These are phyloP conservation scores for Pestalotiopsis sp. DNA, from an alignment of 2,329 filamentous ascomycete genomes.

Conservation along the genomic window DNA sequence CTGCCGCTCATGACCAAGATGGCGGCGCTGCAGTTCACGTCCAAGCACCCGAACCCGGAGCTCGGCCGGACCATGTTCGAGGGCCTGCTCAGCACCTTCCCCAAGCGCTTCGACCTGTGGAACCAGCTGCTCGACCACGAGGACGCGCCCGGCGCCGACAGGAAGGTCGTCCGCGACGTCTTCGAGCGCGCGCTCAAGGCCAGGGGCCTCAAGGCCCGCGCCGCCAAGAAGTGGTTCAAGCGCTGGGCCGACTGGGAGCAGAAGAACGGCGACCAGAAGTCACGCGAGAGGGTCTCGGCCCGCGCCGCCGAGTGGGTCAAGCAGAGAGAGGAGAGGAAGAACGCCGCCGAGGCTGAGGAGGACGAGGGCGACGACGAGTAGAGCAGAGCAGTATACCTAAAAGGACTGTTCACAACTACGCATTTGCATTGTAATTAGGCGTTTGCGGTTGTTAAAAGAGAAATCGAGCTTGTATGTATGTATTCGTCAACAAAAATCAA, in stretches of 20 bases:
- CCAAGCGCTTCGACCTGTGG: conserved; percentile 91
- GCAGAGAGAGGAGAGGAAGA: conserved; percentile 42
- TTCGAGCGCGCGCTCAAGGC: conserved; percentile 78
- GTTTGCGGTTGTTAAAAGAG: neutral
- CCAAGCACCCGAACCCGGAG: conserved; percentile 79
- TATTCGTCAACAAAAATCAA: neutral
- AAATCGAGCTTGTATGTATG: neutral
- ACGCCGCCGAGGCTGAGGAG: conserved; percentile 29
- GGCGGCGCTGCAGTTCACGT: conserved; percentile 88
- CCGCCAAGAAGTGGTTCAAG: conserved; percentile 87
- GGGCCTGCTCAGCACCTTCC: conserved; percentile 79
- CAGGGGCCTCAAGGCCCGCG: conserved; percentile 75
- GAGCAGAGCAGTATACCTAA: neutral
- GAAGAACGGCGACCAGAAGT: conserved; percentile 69
- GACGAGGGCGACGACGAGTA: conserved; percentile 31
- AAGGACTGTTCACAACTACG: neutral
- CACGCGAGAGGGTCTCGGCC: conserved; percentile 69
- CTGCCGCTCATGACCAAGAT: conserved; percentile 83
- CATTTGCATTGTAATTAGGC: neutral
- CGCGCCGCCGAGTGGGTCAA: conserved; percentile 73
- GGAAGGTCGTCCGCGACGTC: conserved; percentile 66
- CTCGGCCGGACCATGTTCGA: conserved; percentile 95
- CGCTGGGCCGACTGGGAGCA: conserved; percentile 91
- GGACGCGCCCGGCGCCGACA: conserved; percentile 54
- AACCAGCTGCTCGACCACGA: conserved; percentile 90